Evolutionary conservation across 2,329 filamentous ascomycete genomes (phyloP), one percentile per base, ranked within the genome.

Genomic region (Hypoxylon sp.): DNA sequence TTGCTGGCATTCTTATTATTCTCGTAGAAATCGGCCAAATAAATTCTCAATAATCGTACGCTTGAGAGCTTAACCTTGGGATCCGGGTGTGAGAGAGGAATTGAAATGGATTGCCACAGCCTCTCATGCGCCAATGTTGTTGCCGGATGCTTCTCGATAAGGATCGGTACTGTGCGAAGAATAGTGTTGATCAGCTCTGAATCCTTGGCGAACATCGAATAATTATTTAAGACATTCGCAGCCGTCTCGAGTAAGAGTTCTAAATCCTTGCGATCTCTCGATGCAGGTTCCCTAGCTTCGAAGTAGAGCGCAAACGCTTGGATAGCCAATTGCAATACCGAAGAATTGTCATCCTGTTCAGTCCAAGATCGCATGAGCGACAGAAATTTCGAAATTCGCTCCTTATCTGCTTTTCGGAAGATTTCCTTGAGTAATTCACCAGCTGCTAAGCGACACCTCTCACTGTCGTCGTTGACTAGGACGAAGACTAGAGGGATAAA

Each of bases 401-500:
- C 92, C 68, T 87, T 87, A 76, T 95, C 92, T 1, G 94, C 91
- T 74, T 91, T 90, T 63, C 89, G 87, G 80, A 97, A 97, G 17
- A 96, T 86, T 75, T 92, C 90, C 76, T 92, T 94, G 63, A 98
- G 83, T 48, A 99, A 83, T 63, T 91, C 88, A 48, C 90, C 91
- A 0, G 94, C 94, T 79, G 95, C 91, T 68, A 94, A 88, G 31
- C 93, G 90, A 79, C 96, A 99, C 73, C 93, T 92, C 56, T 91
- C 87, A 53, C 93, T 93, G 59, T 97, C 92, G 67, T 99, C 96
- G 74, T 98, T 97, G 65, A 92, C 90, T 69, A 98, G 86, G 14
- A 94, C 90, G 74, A 97, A 89, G 55, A 98, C 89, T 5, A 99
- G 81, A 0, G 94, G 94, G 22, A 97, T 86, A 82, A 98, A 99